Conservation (phyloP, 1,284 basidiomycete genomes). For the Cystobasidium pallidum region DNA sequence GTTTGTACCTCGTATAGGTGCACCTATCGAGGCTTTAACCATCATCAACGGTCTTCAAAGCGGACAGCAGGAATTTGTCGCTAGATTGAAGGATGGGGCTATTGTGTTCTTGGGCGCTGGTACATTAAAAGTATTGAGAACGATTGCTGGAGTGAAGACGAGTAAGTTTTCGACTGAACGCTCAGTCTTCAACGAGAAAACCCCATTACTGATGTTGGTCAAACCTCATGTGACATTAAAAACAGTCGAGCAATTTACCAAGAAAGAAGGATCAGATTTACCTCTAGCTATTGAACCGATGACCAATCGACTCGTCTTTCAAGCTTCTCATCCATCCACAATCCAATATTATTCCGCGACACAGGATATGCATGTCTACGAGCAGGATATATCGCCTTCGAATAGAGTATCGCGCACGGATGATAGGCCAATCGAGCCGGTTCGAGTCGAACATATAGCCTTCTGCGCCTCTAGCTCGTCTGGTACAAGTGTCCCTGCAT, state of each 20-base stretch:
- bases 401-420: constrained; percentile 86
- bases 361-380: constrained; percentile 72
- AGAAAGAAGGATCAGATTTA: constrained; percentile 48
- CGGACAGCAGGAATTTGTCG: constrained; percentile 80
- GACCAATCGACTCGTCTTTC: constrained; percentile 78
- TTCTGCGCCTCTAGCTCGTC: constrained; percentile 44
- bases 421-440: constrained; percentile 75
- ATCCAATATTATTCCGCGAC: constrained; percentile 85
- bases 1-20: constrained; percentile 89
- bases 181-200: background rate
- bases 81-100: constrained; percentile 80
- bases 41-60: constrained; percentile 69
- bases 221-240: background rate
- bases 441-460: constrained; percentile 72
- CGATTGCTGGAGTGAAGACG: constrained; percentile 76
- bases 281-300: constrained; percentile 73
- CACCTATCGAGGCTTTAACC: constrained; percentile 66
- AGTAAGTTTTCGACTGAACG: constrained; percentile 60
- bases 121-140: constrained; percentile 71
- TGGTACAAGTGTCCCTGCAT: background rate
- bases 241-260: constrained; percentile 1
- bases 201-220: background rate
- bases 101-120: constrained; percentile 76
- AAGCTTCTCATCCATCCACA: constrained; percentile 91
- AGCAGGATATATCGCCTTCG: constrained; percentile 83